Evolutionary conservation across 1,284 basidiomycete species (phyloP).

Genomic region (Trichosporon ovoides): DNA sequence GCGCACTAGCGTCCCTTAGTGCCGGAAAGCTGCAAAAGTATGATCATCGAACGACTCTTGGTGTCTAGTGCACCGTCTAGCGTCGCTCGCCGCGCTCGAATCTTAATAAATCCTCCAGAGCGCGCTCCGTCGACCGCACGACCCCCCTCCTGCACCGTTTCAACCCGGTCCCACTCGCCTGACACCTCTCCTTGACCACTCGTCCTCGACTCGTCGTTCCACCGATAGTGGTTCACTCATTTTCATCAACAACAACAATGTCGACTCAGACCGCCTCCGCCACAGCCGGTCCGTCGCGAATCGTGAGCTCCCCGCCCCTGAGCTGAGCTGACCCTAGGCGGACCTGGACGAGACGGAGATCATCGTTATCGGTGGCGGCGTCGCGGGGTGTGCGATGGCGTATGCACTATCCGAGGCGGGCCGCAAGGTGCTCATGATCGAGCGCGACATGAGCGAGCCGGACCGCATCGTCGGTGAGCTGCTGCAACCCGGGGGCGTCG

Average conservation of each 20-base stretch:
- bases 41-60: too few species aligned
- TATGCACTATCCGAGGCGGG: conserved; percentile 48
- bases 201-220: too few species aligned
- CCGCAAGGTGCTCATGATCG: conserved; percentile 66
- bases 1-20: too few species aligned
- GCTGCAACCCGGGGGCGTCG: conserved; percentile 87
- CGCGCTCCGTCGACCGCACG: not conserved
- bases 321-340: conserved; percentile 10
- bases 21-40: too few species aligned
- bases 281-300: conserved; percentile 1
- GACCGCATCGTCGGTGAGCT: conserved; percentile 98
- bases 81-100: too few species aligned
- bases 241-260: not conserved
- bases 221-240: not conserved
- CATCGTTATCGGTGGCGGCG: conserved; percentile 82
- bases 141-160: not conserved
- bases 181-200: too few species aligned
- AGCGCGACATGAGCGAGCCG: conserved; percentile 83
- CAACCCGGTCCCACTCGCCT: not conserved
- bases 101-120: too few species aligned
- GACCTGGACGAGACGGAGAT: conserved; percentile 42
- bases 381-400: conserved; percentile 71
- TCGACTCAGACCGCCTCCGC: not conserved
- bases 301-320: not conserved
- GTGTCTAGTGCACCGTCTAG: too few species aligned